Percentiles rank a stretch among this genome's conserved stretches.
Evolutionary conservation across 768 basidiomycete genomes (phyloP).

Genomic region (Rhizopogon salebrosus): DNA sequence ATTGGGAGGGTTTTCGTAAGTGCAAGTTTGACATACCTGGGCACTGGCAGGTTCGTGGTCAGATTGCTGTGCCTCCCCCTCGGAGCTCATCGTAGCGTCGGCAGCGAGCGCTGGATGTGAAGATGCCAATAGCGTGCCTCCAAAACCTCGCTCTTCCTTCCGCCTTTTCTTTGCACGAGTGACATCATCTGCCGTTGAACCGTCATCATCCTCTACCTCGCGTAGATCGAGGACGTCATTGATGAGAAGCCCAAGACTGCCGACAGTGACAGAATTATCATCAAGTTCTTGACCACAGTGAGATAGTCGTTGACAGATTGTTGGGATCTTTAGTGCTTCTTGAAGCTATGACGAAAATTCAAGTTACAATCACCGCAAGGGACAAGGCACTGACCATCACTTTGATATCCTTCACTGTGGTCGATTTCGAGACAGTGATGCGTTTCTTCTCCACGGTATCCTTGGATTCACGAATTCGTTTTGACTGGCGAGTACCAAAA

Average conservation of each 20-base stretch:
- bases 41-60: constrained; percentile 18
- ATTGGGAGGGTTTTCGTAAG: constrained; percentile 47
- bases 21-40: constrained; percentile 53
- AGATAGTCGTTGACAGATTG: constrained; percentile 71
- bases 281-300: constrained; percentile 57
- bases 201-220: constrained; percentile 55
- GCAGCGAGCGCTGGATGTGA: constrained; percentile 24
- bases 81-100: constrained; percentile 29
- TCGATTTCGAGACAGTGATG: constrained; percentile 56
- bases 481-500: constrained; percentile 57
- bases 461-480: constrained; percentile 57
- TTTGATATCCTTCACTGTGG: constrained; percentile 77
- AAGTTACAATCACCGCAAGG: constrained; percentile 1
- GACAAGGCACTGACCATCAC: constrained; percentile 44
- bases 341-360: constrained; percentile 44
- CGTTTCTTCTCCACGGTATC: constrained; percentile 45
- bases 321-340: constrained; percentile 58
- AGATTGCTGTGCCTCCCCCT: constrained; percentile 19
- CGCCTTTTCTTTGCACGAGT: constrained; percentile 35
- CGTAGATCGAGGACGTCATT: constrained; percentile 64
- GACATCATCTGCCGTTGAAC: constrained; percentile 46
- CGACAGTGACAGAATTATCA: constrained; percentile 49
- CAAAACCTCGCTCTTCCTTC: constrained; percentile 63
- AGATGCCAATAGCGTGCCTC: constrained; percentile 64
- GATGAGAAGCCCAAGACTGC: constrained; percentile 51